Evolutionary conservation across 495 filamentous ascomycete species (phyloP).

Genomic region (Xylaria castorea): DNA sequence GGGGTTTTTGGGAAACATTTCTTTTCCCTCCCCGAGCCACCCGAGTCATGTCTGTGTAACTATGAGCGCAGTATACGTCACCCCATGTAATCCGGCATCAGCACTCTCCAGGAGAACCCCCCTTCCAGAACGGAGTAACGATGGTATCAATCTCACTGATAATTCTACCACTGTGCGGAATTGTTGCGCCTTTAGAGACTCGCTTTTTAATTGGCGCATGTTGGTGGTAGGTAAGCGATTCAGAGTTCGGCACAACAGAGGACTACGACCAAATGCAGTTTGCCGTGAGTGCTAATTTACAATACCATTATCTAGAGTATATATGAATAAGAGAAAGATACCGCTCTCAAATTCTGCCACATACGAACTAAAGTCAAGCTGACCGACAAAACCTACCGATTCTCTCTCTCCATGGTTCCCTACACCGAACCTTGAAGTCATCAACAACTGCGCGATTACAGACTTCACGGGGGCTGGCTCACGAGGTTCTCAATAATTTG

Average conservation of each 20-base stretch:
- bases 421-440: constrained; percentile 3
- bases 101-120: background rate
- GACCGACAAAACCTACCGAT: background rate
- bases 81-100: constrained; percentile 12
- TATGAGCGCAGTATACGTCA: constrained; percentile 14
- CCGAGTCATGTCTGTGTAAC: constrained; percentile 25
- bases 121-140: too few species aligned
- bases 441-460: background rate
- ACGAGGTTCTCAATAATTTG: background rate
- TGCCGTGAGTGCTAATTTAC: background rate
- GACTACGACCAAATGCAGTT: background rate
- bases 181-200: background rate
- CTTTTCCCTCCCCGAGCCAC: constrained; percentile 24
- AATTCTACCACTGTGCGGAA: constrained; percentile 9
- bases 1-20: constrained; percentile 21
- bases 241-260: background rate
- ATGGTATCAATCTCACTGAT: background rate
- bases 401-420: background rate
- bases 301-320: background rate
- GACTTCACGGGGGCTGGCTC: background rate
- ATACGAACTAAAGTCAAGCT: background rate
- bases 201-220: background rate
- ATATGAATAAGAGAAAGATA: background rate
- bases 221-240: background rate
- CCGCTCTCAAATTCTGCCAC: background rate